Percentiles rank a stretch among this genome's conserved stretches.
phyloP scores from a whole-genome alignment of 2,329 filamentous ascomycete species.

The Penicillium sp. region DNA sequence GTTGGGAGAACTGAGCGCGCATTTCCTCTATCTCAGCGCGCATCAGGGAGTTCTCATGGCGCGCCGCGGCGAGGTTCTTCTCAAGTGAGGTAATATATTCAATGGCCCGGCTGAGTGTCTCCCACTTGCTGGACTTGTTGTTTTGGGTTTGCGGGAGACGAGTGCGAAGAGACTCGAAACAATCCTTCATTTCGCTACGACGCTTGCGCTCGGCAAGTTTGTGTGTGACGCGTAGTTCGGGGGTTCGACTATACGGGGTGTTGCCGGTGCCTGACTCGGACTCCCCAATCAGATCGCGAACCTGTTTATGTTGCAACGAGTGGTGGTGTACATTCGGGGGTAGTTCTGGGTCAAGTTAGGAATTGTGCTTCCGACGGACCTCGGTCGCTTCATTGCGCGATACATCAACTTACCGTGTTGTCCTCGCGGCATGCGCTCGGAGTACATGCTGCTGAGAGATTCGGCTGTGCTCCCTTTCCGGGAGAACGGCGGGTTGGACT shows the following conservation, averaged over 20 bases:
- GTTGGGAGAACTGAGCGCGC: slow-evolving; percentile 45
- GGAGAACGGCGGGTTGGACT: slow-evolving; percentile 43
- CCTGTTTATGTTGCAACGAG: slow-evolving; percentile 53
- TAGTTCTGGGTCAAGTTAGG: slow-evolving; percentile 41
- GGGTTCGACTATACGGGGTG: slow-evolving; percentile 55
- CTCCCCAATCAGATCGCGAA: slow-evolving; percentile 52
- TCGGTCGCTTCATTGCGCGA: not conserved
- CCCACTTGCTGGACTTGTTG: slow-evolving; percentile 58
- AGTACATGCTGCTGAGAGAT: slow-evolving; percentile 53
- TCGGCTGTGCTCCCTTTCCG: slow-evolving; percentile 53
- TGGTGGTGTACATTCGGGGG: slow-evolving; percentile 54
- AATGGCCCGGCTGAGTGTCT: slow-evolving; percentile 53
- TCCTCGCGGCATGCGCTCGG: slow-evolving; percentile 51
- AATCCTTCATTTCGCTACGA: slow-evolving; percentile 57
- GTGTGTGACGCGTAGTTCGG: slow-evolving; percentile 54
- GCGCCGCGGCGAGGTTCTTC: slow-evolving; percentile 42
- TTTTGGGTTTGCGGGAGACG: slow-evolving; percentile 52
- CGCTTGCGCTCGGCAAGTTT: slow-evolving; percentile 56
- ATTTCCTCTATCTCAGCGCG: slow-evolving; percentile 44
- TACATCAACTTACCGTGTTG: slow-evolving; percentile 49
- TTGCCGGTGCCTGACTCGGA: slow-evolving; percentile 46
- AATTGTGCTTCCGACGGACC: not conserved
- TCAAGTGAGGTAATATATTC: slow-evolving; percentile 54
- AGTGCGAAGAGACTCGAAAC: slow-evolving; percentile 52
- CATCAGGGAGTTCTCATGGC: slow-evolving; percentile 45